A percentile compares a stretch with the other conserved stretches of the same genome.
Conservation (phyloP, 306 rosid species). For the Cotoneaster glaucophyllus region DNA sequence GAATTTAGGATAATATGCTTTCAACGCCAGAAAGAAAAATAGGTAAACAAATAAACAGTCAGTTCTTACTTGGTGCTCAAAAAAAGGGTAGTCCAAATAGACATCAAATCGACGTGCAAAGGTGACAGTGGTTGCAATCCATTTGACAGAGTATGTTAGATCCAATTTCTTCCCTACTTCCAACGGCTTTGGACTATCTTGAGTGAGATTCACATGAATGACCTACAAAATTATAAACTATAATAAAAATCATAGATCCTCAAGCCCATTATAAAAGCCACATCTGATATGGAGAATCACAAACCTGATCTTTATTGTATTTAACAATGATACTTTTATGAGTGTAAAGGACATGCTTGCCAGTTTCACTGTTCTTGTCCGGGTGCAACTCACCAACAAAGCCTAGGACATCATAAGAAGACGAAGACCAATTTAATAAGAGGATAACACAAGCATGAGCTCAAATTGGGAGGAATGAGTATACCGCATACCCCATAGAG, state of each 20-base stretch:
- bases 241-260: constrained; percentile 16
- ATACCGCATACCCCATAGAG: constrained; percentile 80
- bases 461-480: constrained; percentile 12
- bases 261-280: constrained; percentile 6
- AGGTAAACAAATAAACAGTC: neutral
- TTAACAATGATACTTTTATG: constrained; percentile 67
- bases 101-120: constrained; percentile 91
- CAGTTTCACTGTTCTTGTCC: constrained; percentile 75
- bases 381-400: constrained; percentile 82
- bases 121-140: constrained; percentile 72
- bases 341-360: constrained; percentile 79
- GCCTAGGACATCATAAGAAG: constrained; percentile 41
- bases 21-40: neutral
- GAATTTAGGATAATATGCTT: neutral
- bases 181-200: constrained; percentile 71
- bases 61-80: constrained; percentile 86
- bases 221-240: constrained; percentile 45
- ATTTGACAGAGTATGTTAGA: constrained; percentile 82
- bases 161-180: constrained; percentile 59
- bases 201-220: constrained; percentile 90
- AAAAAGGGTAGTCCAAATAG: constrained; percentile 93
- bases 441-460: neutral
- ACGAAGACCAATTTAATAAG: constrained; percentile 9
- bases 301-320: constrained; percentile 95
- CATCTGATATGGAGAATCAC: constrained; percentile 19